Percentiles rank a stretch among this genome's conserved stretches.
These are phyloP conservation scores for Diplotaxis tenuifolia DNA, from an alignment of 345 rosid genomes.

Conservation along the genomic window DNA sequence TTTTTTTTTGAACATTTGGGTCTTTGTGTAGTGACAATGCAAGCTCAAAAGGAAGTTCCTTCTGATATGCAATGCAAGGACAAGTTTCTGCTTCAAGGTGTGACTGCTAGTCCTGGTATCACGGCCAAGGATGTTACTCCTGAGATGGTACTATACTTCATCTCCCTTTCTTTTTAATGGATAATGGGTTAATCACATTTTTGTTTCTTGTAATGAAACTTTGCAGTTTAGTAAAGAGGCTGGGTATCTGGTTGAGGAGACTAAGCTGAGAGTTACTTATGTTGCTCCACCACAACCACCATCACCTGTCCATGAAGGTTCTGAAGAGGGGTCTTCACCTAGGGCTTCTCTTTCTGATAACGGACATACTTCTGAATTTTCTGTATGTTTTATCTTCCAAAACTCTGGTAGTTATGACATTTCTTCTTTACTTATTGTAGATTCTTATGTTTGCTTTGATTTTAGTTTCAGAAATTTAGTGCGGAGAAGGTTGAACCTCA, in stretches of 20 bases:
- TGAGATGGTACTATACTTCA: slow-evolving; percentile 52
- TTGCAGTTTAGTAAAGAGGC: slow-evolving; percentile 70
- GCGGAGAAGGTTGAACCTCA: slow-evolving; percentile 36
- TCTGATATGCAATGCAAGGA: slow-evolving; percentile 85
- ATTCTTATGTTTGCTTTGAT: background rate
- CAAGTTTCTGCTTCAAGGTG: slow-evolving; percentile 80
- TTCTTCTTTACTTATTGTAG: background rate
- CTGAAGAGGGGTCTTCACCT: slow-evolving; percentile 85
- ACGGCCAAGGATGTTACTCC: slow-evolving; percentile 60
- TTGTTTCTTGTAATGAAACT: slow-evolving; percentile 1
- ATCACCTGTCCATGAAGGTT: slow-evolving; percentile 83
- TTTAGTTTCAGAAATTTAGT: slow-evolving; percentile 31
- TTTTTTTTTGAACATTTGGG: slow-evolving; percentile 2
- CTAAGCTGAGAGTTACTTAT: slow-evolving; percentile 68
- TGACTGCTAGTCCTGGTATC: slow-evolving; percentile 52
- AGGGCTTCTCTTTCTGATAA: slow-evolving; percentile 56
- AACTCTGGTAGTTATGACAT: background rate
- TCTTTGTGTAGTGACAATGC: slow-evolving; percentile 70
- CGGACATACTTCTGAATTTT: slow-evolving; percentile 51
- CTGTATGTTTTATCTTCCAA: slow-evolving; percentile 42
- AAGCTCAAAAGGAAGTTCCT: slow-evolving; percentile 84
- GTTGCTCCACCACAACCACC: slow-evolving; percentile 73
- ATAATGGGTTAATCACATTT: background rate
- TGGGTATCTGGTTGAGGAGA: slow-evolving; percentile 64
- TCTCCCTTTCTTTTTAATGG: background rate